A percentile compares a stretch with the other conserved stretches of the same genome.
These are phyloP conservation scores for Phytopythium boreale DNA, from an alignment of 352 stramenopile genomes.

Conservation along the genomic window DNA sequence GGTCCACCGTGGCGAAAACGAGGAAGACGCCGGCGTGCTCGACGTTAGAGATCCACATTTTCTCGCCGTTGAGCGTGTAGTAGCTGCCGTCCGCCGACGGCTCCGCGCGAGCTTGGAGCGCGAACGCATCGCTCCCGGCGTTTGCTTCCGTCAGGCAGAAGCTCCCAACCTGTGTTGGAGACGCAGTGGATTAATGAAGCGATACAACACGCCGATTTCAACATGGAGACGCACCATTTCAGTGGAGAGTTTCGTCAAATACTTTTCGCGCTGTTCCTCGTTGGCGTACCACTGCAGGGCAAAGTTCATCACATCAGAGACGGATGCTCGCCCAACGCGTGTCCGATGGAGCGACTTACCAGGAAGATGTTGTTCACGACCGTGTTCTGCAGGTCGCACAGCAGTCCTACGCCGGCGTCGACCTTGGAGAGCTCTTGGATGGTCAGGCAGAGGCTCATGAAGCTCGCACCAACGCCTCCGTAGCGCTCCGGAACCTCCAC, in stretches of 20 bases:
- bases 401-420: slow-evolving; percentile 92
- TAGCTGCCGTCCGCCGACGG: slow-evolving; percentile 84
- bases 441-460: slow-evolving; percentile 92
- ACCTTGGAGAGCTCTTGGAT: slow-evolving; percentile 96
- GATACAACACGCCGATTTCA: neutral
- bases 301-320: neutral
- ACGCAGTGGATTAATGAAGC: slow-evolving; percentile 6
- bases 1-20: slow-evolving; percentile 91
- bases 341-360: slow-evolving; percentile 16
- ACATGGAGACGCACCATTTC: slow-evolving; percentile 30
- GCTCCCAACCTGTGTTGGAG: slow-evolving; percentile 68
- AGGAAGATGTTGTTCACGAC: slow-evolving; percentile 94
- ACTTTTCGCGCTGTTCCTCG: slow-evolving; percentile 77
- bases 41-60: slow-evolving; percentile 96
- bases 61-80: slow-evolving; percentile 91
- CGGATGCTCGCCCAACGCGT: neutral
- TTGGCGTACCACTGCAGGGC: slow-evolving; percentile 43
- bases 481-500: slow-evolving; percentile 94
- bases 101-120: slow-evolving; percentile 90
- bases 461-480: slow-evolving; percentile 90
- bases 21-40: slow-evolving; percentile 91
- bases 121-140: slow-evolving; percentile 95
- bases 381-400: slow-evolving; percentile 94
- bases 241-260: slow-evolving; percentile 64
- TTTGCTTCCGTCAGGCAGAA: slow-evolving; percentile 94